Percentiles rank a stretch among this genome's conserved stretches.
Conservation (phyloP, 1,284 basidiomycete species). For the Ganoderma resinaceum region DNA sequence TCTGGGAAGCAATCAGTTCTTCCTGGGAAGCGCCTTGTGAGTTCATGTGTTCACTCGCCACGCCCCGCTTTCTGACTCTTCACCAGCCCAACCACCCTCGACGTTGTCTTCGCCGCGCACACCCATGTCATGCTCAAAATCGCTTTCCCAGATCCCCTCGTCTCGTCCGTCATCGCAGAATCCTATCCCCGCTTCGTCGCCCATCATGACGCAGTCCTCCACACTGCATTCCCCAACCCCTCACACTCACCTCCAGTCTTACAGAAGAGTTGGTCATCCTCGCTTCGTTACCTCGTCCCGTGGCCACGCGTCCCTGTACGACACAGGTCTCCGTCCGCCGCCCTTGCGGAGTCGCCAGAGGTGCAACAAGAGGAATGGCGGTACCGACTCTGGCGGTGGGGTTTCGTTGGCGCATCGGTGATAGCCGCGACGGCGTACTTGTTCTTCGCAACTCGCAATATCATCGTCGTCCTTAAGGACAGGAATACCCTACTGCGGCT, state of each 20-base stretch:
- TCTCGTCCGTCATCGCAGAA: constrained; percentile 59
- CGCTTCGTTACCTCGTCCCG: constrained; percentile 35
- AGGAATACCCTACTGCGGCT: background rate
- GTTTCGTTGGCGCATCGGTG: constrained; percentile 42
- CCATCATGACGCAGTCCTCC: constrained; percentile 61
- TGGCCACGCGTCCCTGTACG: constrained; percentile 22
- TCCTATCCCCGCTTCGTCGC: constrained; percentile 62
- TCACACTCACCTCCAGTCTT: constrained; percentile 27
- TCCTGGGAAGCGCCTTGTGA: constrained; percentile 46
- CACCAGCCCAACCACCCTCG: constrained; percentile 65
- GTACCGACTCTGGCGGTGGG: constrained; percentile 44
- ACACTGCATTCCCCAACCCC: constrained; percentile 39
- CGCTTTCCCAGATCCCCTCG: constrained; percentile 64
- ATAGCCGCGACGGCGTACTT: constrained; percentile 36
- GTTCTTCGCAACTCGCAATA: constrained; percentile 12
- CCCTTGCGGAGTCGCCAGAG: constrained; percentile 28
- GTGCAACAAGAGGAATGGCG: constrained; percentile 44
- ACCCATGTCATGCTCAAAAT: constrained; percentile 64
- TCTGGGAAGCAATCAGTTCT: constrained; percentile 57
- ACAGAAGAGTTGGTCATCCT: constrained; percentile 27
- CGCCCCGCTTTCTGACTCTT: background rate
- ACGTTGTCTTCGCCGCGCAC: constrained; percentile 71
- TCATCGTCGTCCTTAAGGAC: constrained; percentile 7
- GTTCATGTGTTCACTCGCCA: background rate
- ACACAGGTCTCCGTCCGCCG: constrained; percentile 10